phyloP scores from a whole-genome alignment of 306 rosid species.

The Cucurbita moschata region DNA sequence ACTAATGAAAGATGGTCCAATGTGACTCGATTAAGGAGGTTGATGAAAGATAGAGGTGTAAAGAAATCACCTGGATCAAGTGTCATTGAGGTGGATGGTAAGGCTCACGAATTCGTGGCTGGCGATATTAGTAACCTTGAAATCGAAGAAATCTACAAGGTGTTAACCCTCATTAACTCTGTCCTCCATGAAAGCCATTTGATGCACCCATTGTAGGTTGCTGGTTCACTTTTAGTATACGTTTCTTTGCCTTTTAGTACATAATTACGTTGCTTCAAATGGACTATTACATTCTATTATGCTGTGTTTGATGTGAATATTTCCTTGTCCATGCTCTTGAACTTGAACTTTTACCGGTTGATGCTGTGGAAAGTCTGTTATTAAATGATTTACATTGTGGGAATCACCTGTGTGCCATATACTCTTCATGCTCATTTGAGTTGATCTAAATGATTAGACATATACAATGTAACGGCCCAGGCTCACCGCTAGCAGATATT shows the following conservation, averaged over 20 bases:
- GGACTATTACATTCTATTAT: background rate
- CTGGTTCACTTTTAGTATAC: background rate
- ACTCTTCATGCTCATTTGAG: background rate
- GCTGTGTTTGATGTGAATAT: background rate
- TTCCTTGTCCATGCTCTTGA: background rate
- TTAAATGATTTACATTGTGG: background rate
- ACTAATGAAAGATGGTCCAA: constrained; percentile 53
- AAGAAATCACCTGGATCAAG: constrained; percentile 59
- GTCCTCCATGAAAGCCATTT: constrained; percentile 25
- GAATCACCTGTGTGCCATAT: background rate
- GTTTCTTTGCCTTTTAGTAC: no score
- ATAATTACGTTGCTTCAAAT: no score
- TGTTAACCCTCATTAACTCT: constrained; percentile 32
- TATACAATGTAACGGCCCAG: no score
- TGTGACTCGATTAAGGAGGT: constrained; percentile 46
- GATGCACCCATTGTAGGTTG: background rate
- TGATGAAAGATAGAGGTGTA: constrained; percentile 64
- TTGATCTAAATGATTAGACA: background rate
- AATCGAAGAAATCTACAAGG: constrained; percentile 29
- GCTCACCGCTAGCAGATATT: no score
- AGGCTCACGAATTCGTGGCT: constrained; percentile 44
- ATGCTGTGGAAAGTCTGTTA: background rate
- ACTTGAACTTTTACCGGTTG: background rate
- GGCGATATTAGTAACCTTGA: constrained; percentile 47
- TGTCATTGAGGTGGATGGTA: constrained; percentile 47